These are phyloP conservation scores for Saussurea involucrata DNA, from an alignment of 129 eudicot genomes.

Conservation along the genomic window DNA sequence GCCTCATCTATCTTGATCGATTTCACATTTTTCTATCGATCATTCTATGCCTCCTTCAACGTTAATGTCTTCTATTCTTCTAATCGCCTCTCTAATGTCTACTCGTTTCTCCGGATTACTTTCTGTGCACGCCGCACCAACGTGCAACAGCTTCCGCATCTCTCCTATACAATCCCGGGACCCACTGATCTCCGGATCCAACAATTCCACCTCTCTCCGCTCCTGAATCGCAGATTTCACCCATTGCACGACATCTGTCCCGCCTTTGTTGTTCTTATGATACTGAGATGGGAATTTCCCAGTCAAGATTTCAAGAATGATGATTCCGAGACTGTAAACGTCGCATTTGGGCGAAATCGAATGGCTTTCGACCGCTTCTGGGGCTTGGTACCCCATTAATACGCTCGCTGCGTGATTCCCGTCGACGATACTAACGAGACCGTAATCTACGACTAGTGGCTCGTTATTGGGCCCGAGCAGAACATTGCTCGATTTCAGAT, in stretches of 20 bases:
- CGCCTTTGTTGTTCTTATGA: constrained; percentile 43
- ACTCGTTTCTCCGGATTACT: constrained; percentile 38
- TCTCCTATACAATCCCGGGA: constrained; percentile 2
- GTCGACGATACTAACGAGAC: constrained; percentile 32
- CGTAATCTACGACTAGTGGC: constrained; percentile 65
- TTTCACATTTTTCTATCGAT: background rate
- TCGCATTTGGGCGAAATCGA: constrained; percentile 62
- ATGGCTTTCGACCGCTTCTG: constrained; percentile 45
- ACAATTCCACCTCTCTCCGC: constrained; percentile 45
- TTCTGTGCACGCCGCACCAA: constrained; percentile 59
- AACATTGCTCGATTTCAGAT: constrained; percentile 81
- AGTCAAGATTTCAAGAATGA: constrained; percentile 65
- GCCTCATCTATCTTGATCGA: background rate
- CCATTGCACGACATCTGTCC: constrained; percentile 57
- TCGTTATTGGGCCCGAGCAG: constrained; percentile 42
- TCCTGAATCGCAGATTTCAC: constrained; percentile 49
- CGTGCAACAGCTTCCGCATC: constrained; percentile 46
- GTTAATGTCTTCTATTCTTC: constrained; percentile 42
- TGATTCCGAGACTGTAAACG: constrained; percentile 63
- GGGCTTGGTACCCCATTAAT: constrained; percentile 58
- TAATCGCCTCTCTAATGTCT: constrained; percentile 43
- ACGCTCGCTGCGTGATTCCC: constrained; percentile 27
- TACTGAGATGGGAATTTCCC: constrained; percentile 62
- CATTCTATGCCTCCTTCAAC: background rate
- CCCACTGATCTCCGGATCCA: constrained; percentile 55